Evolutionary conservation across 352 stramenopile species (phyloP).

Genomic region (Albugo laibachii): DNA sequence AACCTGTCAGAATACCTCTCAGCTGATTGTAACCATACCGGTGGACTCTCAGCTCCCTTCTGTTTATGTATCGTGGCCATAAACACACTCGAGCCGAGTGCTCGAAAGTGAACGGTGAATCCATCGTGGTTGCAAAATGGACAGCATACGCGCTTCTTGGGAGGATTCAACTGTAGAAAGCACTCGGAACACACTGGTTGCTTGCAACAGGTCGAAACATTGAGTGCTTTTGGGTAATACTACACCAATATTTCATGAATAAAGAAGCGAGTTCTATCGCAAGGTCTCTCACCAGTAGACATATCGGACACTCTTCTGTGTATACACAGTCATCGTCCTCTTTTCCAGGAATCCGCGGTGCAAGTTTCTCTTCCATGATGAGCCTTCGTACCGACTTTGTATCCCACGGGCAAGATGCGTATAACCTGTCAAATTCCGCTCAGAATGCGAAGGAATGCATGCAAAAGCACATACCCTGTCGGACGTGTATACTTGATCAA

Average conservation of each 20-base stretch:
- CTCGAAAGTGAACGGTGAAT: constrained; percentile 28
- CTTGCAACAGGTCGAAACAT: constrained; percentile 37
- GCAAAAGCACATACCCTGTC: constrained; percentile 24
- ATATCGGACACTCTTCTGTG: constrained; percentile 64
- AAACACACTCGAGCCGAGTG: not conserved
- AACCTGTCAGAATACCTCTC: not conserved
- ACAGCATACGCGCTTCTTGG: constrained; percentile 24
- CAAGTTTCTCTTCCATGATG: constrained; percentile 53
- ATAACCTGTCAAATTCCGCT: constrained; percentile 20
- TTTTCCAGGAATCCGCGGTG: constrained; percentile 40
- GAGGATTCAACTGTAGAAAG: constrained; percentile 21
- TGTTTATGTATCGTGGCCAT: not conserved
- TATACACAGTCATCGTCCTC: constrained; percentile 40
- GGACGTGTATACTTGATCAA: constrained; percentile 46
- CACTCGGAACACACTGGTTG: constrained; percentile 59
- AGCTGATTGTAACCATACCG: not conserved
- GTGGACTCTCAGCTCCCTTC: not conserved
- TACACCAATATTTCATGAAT: not conserved
- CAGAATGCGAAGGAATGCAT: not conserved
- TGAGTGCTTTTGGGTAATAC: constrained; percentile 42
- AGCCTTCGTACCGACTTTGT: constrained; percentile 32
- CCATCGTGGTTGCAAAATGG: constrained; percentile 61
- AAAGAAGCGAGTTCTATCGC: not conserved
- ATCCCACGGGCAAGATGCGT: constrained; percentile 59
- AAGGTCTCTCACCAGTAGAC: constrained; percentile 28